Base-by-base conservation (phyloP, 1,284 basidiomycete species). In the Vanrija pseudolonga region DNA sequence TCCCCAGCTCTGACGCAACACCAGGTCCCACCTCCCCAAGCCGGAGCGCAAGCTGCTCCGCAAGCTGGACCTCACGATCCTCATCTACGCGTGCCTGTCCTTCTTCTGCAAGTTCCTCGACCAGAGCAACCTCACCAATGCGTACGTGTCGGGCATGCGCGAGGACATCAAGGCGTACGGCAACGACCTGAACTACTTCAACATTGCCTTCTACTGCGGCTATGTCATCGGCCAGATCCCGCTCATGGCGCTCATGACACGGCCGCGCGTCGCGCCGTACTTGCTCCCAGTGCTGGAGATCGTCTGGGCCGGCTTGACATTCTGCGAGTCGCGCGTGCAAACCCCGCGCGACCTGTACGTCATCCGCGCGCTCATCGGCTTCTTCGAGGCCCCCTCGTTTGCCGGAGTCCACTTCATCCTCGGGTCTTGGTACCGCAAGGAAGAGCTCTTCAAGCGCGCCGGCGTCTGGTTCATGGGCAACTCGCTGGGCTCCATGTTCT, bases 381-480 rank as follows among this genome's bases (percentile, higher is more conserved):
- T 67, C 53, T 60, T 63, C 47, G 66, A 65, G 43, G 63, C 65
- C 19, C 57, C 63, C 1, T 56, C 50, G 14, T 66, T 68, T 39
- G 55, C 58, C 38, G 66, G 61, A 3, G 62, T 63, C 1, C 61
- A 64, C 51, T 54, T 66, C 40, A 56, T 67, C 43, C 52, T 63
- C 61, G 32, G 47, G 60, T 56, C 42, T 4, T 55, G 62, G 62
- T 64, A 64, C 47, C 15, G 56, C 9, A 47, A 41, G 2, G 47
- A 60, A 40, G 58, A 60, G 48, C 40, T 56, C 5, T 50, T 48
- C 28, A 40, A 23, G 3, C 45, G 47, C 19, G 77, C 77, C 1
- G 77, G 76, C 40, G 62, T 72, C 76, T 79, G 54, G 50, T 55
- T 22, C 23, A 52, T 59, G n/a, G 20, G 42, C 22, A 28, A 50